Evolutionary conservation across 1,284 basidiomycete genomes (phyloP).

Genomic region (Sporisorium exsertum): DNA sequence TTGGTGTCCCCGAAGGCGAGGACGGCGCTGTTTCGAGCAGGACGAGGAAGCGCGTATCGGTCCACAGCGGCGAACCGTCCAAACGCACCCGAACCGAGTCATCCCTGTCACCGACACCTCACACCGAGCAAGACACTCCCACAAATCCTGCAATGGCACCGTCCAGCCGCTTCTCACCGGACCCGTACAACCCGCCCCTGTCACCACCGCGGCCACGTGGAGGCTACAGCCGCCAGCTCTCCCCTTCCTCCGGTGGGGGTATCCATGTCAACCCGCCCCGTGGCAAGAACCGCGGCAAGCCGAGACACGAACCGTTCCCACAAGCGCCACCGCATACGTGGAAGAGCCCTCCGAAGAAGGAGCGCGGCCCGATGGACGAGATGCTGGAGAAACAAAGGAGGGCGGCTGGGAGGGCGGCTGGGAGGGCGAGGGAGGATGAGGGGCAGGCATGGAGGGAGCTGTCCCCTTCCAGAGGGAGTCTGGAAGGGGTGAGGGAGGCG

Average conservation of each 20-base stretch:
- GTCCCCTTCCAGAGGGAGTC: conserved; percentile 1
- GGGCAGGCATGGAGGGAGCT: conserved; percentile 16
- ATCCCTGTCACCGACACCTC: background rate
- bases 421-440: conserved; percentile 10
- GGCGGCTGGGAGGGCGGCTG: conserved; percentile 6
- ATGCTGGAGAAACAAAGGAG: conserved; percentile 27
- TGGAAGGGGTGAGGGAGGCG: background rate
- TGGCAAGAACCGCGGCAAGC: conserved; percentile 23
- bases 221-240: conserved; percentile 40
- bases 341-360: conserved; percentile 16
- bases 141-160: background rate
- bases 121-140: background rate
- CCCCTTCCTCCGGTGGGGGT: conserved; percentile 36
- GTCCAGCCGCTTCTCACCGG: conserved; percentile 49
- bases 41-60: conserved; percentile 6
- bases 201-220: conserved; percentile 48
- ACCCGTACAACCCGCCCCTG: conserved; percentile 55
- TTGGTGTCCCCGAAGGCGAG: conserved; percentile 32
- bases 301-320: conserved; percentile 32
- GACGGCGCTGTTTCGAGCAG: background rate
- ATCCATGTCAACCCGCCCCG: conserved; percentile 34
- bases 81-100: conserved; percentile 2
- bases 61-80: background rate
- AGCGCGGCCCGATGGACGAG: conserved; percentile 23
- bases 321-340: conserved; percentile 37